phyloP scores from a whole-genome alignment of 1,139 yeast genomes.

The Scheffersomyces illinoinensis region DNA sequence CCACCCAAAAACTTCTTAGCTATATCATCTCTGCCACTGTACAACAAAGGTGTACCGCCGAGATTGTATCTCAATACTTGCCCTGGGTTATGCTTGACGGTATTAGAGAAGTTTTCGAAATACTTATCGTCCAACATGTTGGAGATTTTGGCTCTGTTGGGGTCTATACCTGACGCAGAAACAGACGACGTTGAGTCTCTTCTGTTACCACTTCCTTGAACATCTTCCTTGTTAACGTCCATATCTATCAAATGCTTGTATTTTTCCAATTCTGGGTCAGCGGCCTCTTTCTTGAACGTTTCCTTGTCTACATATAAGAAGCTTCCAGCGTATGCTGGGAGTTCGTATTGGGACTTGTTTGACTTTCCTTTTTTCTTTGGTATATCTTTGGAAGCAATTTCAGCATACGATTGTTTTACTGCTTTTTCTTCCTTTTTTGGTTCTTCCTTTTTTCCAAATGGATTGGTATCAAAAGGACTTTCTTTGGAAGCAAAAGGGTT shows the following conservation, averaged over 20 bases:
- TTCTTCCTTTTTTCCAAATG: slow-evolving; percentile 4
- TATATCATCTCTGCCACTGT: slow-evolving; percentile 61
- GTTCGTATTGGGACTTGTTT: slow-evolving; percentile 9
- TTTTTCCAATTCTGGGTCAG: slow-evolving; percentile 45
- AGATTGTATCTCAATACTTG: slow-evolving; percentile 85
- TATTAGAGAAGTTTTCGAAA: slow-evolving; percentile 75
- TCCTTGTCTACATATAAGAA: slow-evolving; percentile 72
- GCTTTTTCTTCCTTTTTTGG: slow-evolving; percentile 5
- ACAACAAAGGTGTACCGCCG: slow-evolving; percentile 73
- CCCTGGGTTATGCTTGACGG: slow-evolving; percentile 76
- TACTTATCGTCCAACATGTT: slow-evolving; percentile 68
- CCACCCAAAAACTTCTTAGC: slow-evolving; percentile 40
- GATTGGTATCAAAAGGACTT: slow-evolving; percentile 36
- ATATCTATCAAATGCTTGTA: slow-evolving; percentile 52
- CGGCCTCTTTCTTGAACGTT: slow-evolving; percentile 39
- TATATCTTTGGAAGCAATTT: slow-evolving; percentile 19
- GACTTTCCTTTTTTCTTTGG: slow-evolving; percentile 9
- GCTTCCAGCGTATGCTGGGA: slow-evolving; percentile 62
- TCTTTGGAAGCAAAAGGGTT: slow-evolving; percentile 9
- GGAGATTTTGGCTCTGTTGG: slow-evolving; percentile 45
- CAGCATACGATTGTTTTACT: slow-evolving; percentile 23
- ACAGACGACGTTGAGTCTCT: slow-evolving; percentile 21
- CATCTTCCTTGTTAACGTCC: slow-evolving; percentile 20
- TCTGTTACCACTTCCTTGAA: slow-evolving; percentile 3
- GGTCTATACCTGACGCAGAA: slow-evolving; percentile 24